These are phyloP conservation scores for Stagonosporopsis chrysanthemi DNA, from an alignment of 2,329 filamentous ascomycete species.

Conservation along the genomic window DNA sequence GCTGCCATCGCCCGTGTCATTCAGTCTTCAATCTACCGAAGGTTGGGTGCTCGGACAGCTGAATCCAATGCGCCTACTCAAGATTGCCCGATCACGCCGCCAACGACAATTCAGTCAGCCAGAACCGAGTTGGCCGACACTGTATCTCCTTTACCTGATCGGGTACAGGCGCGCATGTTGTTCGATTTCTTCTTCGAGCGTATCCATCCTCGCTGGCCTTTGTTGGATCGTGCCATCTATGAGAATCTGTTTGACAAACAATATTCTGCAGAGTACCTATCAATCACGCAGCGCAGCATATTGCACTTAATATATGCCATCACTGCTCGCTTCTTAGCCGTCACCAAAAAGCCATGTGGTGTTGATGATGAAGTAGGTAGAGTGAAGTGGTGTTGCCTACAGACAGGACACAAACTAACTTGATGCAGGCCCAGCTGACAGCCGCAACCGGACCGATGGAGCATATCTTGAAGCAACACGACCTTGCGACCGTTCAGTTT, in stretches of 20 bases:
- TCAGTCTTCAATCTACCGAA: constrained; percentile 35
- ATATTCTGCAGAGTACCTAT: constrained; percentile 26
- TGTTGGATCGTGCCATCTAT: constrained; percentile 35
- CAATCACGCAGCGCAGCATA: constrained; percentile 32
- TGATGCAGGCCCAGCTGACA: constrained; percentile 24
- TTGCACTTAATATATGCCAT: constrained; percentile 40
- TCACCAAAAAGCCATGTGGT: constrained; percentile 36
- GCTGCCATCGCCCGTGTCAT: constrained; percentile 40
- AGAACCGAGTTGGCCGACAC: no score
- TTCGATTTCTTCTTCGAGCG: constrained; percentile 39
- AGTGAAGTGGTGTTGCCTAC: background rate
- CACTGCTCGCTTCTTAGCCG: constrained; percentile 33
- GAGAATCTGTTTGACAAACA: constrained; percentile 32
- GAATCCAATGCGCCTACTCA: background rate
- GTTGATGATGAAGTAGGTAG: constrained; percentile 32
- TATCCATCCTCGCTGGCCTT: constrained; percentile 37
- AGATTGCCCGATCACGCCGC: background rate
- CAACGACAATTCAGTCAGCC: no score
- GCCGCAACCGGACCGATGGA: constrained; percentile 38
- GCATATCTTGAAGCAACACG: constrained; percentile 34
- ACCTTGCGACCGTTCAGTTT: constrained; percentile 36
- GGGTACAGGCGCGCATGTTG: constrained; percentile 26
- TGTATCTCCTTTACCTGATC: constrained; percentile 19
- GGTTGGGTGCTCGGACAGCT: constrained; percentile 10
- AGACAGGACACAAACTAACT: background rate